Percentiles rank a stretch among this genome's conserved stretches.
phyloP scores from a whole-genome alignment of 2,329 filamentous ascomycete genomes.

The Aspergillus puulaauensis region DNA sequence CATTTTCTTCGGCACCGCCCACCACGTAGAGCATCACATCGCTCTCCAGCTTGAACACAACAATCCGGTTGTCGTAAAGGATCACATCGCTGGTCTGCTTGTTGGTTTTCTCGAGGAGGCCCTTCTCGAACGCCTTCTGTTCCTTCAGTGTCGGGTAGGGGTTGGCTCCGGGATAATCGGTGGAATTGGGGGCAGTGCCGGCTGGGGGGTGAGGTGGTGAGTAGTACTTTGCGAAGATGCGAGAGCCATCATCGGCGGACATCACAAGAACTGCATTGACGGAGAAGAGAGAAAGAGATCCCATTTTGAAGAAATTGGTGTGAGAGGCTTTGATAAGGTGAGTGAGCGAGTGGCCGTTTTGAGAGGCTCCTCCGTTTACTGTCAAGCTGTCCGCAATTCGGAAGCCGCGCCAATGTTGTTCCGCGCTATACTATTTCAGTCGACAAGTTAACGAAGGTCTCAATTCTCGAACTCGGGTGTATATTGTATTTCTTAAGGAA shows the following conservation, averaged over 20 bases:
- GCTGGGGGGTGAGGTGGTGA: slow-evolving; percentile 66
- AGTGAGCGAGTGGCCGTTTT: slow-evolving; percentile 1
- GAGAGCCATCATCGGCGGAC: slow-evolving; percentile 80
- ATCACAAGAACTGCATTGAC: slow-evolving; percentile 77
- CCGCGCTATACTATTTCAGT: slow-evolving; percentile 18
- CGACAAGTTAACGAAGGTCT: not conserved
- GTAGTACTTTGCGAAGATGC: slow-evolving; percentile 96
- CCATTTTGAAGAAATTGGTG: slow-evolving; percentile 53
- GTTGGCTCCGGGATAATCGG: slow-evolving; percentile 63
- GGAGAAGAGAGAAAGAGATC: slow-evolving; percentile 72
- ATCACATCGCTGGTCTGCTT: slow-evolving; percentile 97
- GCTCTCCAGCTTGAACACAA: slow-evolving; percentile 96
- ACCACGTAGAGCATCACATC: slow-evolving; percentile 97
- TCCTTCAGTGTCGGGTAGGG: slow-evolving; percentile 88
- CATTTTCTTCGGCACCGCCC: slow-evolving; percentile 89
- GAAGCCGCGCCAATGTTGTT: slow-evolving; percentile 24
- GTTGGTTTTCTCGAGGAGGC: slow-evolving; percentile 88
- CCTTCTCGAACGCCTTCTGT: slow-evolving; percentile 96
- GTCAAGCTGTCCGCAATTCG: slow-evolving; percentile 26
- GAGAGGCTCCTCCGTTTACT: slow-evolving; percentile 15
- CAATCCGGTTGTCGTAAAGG: slow-evolving; percentile 92
- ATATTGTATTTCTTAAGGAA: not conserved
- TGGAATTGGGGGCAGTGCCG: slow-evolving; percentile 55
- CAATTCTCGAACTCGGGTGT: not conserved
- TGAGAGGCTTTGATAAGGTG: not conserved